These are phyloP conservation scores for Galerina sulciceps DNA, from an alignment of 768 basidiomycete species.

Conservation along the genomic window DNA sequence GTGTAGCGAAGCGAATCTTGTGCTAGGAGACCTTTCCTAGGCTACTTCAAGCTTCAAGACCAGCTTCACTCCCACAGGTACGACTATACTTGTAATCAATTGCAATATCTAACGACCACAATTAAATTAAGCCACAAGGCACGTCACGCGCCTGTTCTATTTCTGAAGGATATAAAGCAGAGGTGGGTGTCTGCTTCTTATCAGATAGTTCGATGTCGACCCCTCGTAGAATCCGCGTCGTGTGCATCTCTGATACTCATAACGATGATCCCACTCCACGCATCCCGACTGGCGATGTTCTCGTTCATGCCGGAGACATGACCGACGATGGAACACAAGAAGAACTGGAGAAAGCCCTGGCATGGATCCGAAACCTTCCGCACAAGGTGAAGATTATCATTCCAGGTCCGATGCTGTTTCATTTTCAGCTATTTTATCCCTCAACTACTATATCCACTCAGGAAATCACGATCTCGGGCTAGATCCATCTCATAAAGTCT, in stretches of 20 bases:
- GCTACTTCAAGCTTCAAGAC: too few relatives aligned
- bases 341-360: neutral
- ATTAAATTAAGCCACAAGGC: too few relatives aligned
- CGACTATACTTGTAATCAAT: too few relatives aligned
- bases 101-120: too few relatives aligned
- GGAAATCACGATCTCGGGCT: neutral
- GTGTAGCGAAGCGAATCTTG: too few relatives aligned
- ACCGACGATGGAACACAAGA: neutral
- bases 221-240: neutral
- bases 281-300: neutral
- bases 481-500: neutral
- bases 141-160: too few relatives aligned
- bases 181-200: neutral
- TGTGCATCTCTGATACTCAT: constrained; percentile 5
- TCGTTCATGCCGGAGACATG: constrained; percentile 2
- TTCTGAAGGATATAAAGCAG: too few relatives aligned
- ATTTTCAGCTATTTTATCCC: too few relatives aligned
- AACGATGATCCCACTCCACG: neutral
- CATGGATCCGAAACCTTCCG: neutral
- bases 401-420: too few relatives aligned
- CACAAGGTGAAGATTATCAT: too few relatives aligned
- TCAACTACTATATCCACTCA: neutral
- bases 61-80: too few relatives aligned
- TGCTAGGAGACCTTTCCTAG: too few relatives aligned
- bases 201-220: neutral